Percentiles rank a stretch among this genome's conserved stretches.
phyloP scores from a whole-genome alignment of 73 alveolate genomes.

The Paramecium octaurelia region DNA sequence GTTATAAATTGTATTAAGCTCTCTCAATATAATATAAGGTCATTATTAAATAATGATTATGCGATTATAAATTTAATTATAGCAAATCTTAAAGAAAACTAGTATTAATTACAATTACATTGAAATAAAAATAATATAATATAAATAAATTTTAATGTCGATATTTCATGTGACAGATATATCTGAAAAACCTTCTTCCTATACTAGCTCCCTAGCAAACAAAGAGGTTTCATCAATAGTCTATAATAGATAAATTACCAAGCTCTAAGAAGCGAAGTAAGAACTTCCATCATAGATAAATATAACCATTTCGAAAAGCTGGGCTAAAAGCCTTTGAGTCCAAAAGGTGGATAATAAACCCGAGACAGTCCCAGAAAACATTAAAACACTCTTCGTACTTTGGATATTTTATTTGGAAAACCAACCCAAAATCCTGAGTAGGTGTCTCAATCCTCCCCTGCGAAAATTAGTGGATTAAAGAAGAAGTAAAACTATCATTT shows the following conservation, averaged over 20 bases:
- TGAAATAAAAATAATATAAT: background rate
- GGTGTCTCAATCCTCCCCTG: background rate
- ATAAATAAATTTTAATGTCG: constrained; percentile 29
- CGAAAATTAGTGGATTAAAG: constrained; percentile 18
- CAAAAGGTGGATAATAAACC: background rate
- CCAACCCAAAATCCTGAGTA: background rate
- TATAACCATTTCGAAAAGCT: background rate
- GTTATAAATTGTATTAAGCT: background rate
- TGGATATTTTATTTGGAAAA: constrained; percentile 5
- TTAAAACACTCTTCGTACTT: background rate
- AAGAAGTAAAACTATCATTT: background rate
- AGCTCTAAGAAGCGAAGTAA: background rate
- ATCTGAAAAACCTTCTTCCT: constrained; percentile 38
- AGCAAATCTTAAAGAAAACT: background rate
- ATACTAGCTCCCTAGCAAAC: background rate
- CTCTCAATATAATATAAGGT: background rate
- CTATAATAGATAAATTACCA: background rate
- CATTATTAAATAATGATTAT: background rate
- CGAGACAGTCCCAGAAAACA: constrained; percentile 15
- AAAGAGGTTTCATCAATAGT: background rate
- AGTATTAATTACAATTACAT: background rate
- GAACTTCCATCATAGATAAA: constrained; percentile 26
- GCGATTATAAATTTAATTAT: background rate
- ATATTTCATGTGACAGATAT: constrained; percentile 38
- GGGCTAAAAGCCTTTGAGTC: constrained; percentile 10